Evolutionary conservation across 306 rosid genomes (phyloP), one percentile per base, ranked within the genome.

Genomic region (Cucumis cinereus): DNA sequence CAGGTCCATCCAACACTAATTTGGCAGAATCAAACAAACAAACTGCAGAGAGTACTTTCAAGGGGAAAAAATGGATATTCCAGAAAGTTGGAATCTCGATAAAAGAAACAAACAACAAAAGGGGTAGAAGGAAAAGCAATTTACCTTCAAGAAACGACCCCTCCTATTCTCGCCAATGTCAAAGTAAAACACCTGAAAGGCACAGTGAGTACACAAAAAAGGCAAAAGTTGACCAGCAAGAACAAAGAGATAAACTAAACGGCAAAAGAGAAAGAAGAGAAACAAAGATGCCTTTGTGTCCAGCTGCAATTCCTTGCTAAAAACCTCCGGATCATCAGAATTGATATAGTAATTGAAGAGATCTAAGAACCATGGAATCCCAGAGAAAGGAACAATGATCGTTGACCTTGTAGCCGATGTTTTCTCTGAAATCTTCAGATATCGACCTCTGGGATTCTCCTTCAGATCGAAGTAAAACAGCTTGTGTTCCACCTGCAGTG

Each of bases 121-220:
- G 15, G 5, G 62, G 45, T 10, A n/a, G 57, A 45, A 76, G 28
- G 38, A 15, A 30, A 66, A 36, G 75, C 40, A 66, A 50, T 50
- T 63, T 77, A 92, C 99, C 99, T 95, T 95, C 79, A 95, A 88
- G 90, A 95, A 95, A 69, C 99, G 99, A 52, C 99, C 99, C 84
- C 99, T 95, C 79, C 98, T 81, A 75, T 95, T 95, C 86, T 95
- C 98, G n/a, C 99, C 99, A 78, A 92, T 88, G 85, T 95, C 99
- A 47, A 95, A 95, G 85, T 95, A 95, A 83, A 95, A 95, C 26
- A 92, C 92, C 99, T 94, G 85, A 54, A 75, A 73, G 43, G 24
- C 1, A 7, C 10, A 20, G 33, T 40, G 12, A 72, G 55, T 41
- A n/a, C 73, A 43, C 28, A 62, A 79, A 30, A 45, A 62, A 73